A percentile compares a stretch with the other conserved stretches of the same genome.
Evolutionary conservation across 108 stramenopile species (phyloP).

Genomic region (Conticribra guillardii): DNA sequence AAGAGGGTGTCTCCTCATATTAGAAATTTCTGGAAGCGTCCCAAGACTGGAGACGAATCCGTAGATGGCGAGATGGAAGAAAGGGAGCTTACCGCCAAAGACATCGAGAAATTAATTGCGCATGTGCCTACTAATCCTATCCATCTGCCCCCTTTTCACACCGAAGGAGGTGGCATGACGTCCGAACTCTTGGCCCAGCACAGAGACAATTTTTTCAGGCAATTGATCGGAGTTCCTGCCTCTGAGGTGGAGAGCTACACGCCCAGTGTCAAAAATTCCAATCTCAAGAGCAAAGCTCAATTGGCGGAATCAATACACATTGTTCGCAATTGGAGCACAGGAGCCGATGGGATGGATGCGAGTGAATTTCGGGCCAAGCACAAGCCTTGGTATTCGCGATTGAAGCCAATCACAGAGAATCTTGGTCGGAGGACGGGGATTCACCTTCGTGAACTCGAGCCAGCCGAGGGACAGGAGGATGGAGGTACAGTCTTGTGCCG

Average conservation of each 20-base stretch:
- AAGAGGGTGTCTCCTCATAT: background rate
- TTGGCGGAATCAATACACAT: constrained; percentile 47
- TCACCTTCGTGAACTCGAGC: constrained; percentile 29
- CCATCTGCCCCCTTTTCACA: constrained; percentile 10
- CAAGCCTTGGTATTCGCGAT: constrained; percentile 49
- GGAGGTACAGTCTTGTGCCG: constrained; percentile 30
- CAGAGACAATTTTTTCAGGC: constrained; percentile 36
- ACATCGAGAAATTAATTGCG: background rate
- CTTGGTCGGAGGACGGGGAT: constrained; percentile 49
- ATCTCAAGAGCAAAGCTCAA: constrained; percentile 33
- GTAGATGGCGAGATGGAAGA: background rate
- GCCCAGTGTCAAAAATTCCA: constrained; percentile 25
- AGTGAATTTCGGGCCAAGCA: constrained; percentile 46
- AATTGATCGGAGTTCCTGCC: constrained; percentile 10
- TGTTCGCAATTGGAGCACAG: constrained; percentile 40
- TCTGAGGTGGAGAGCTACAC: background rate
- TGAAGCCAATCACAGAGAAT: constrained; percentile 44
- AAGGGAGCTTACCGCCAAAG: background rate
- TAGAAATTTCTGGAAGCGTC: background rate
- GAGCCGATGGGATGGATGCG: constrained; percentile 43
- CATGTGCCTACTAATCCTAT: constrained; percentile 14
- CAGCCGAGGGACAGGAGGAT: background rate
- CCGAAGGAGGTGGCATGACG: constrained; percentile 12
- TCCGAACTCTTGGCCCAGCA: background rate
- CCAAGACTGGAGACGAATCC: background rate